phyloP scores from a whole-genome alignment of 371 early-diverging fungal genomes.

The Mortierella sp. region DNA sequence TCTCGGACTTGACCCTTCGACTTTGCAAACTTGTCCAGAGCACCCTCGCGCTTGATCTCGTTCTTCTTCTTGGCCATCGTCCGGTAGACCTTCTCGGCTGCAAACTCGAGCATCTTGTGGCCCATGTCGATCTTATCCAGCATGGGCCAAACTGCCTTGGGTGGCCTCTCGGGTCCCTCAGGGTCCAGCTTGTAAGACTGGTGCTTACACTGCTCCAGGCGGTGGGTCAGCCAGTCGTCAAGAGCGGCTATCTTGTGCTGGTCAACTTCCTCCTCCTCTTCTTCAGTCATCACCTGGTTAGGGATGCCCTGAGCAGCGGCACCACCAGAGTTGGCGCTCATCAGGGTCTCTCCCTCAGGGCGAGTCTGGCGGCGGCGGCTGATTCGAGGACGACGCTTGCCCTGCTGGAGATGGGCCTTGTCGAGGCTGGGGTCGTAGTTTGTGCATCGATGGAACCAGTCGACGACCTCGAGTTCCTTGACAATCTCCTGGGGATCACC shows the following conservation, averaged over 20 bases:
- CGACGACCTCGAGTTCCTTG: conserved; percentile 14
- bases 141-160: conserved; percentile 9
- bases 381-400: conserved; percentile 13
- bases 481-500: conserved; percentile 10
- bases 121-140: conserved; percentile 8
- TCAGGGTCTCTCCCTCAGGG: not conserved
- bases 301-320: not conserved
- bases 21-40: not conserved
- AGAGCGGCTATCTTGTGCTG: conserved; percentile 16
- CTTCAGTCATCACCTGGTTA: conserved; percentile 15
- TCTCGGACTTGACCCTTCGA: conserved; percentile 4
- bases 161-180: conserved; percentile 7
- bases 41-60: not conserved
- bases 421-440: conserved; percentile 17
- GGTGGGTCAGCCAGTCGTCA: conserved; percentile 13
- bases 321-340: not conserved
- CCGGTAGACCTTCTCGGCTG: conserved; percentile 12
- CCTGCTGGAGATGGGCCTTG: conserved; percentile 14
- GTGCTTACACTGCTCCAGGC: not conserved
- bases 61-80: conserved; percentile 13
- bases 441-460: conserved; percentile 14
- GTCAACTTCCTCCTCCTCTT: conserved; percentile 9
- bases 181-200: conserved; percentile 10
- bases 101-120: conserved; percentile 7
- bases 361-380: conserved; percentile 5